A percentile compares a stretch with the other conserved stretches of the same genome.
Evolutionary conservation across 352 stramenopile genomes (phyloP).

Genomic region (Phytophthora pseudosyringae): DNA sequence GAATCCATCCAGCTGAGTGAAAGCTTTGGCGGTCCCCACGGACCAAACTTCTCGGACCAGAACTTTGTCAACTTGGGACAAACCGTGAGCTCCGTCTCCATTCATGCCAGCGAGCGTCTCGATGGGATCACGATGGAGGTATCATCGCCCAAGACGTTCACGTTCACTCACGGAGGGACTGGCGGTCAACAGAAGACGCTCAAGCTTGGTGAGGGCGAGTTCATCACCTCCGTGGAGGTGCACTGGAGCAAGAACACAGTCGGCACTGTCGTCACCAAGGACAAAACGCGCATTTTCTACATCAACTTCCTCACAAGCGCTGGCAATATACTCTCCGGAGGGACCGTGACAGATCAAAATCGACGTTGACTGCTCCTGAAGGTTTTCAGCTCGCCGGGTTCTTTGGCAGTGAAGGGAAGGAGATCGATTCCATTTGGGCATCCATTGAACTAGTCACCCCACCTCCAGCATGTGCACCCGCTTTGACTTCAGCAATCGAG

Average conservation of each 20-base stretch:
- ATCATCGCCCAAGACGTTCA: too few relatives aligned
- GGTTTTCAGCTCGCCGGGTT: slow-evolving; percentile 13
- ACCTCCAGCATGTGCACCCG: not conserved
- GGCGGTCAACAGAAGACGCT: not conserved
- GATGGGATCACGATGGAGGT: too few relatives aligned
- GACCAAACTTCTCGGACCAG: slow-evolving; percentile 20
- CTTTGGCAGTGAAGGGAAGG: slow-evolving; percentile 1
- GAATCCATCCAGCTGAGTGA: slow-evolving; percentile 1
- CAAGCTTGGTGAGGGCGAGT: not conserved
- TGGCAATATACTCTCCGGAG: not conserved
- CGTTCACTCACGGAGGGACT: not conserved
- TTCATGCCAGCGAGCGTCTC: not conserved
- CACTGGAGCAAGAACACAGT: slow-evolving; percentile 1
- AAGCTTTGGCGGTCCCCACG: slow-evolving; percentile 20
- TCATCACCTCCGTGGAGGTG: slow-evolving; percentile 4
- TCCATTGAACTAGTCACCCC: not conserved
- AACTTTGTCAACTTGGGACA: slow-evolving; percentile 4
- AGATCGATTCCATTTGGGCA: slow-evolving; percentile 5
- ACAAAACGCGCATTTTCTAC: slow-evolving; percentile 4
- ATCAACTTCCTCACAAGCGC: not conserved
- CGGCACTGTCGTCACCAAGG: not conserved
- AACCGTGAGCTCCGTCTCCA: not conserved
- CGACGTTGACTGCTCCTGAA: slow-evolving; percentile 3
- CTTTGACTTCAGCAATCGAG: not conserved
- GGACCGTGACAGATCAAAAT: not conserved